A percentile compares a stretch with the other conserved stretches of the same genome.
phyloP scores from a whole-genome alignment of 371 early-diverging fungal species.

The Mucor racemosus region DNA sequence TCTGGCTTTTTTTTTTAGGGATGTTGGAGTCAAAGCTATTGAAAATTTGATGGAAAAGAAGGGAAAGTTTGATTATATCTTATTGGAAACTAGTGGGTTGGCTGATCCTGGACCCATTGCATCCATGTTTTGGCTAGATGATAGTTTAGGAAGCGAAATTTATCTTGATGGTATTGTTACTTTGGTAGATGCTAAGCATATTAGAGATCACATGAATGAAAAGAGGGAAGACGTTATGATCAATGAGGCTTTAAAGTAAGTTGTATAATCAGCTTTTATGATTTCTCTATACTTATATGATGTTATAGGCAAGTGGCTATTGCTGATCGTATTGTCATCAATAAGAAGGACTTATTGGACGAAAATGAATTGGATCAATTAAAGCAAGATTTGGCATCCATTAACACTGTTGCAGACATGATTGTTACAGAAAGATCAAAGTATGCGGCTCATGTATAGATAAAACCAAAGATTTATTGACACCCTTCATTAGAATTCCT shows the following conservation, averaged over 20 bases:
- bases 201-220: conserved; percentile 62
- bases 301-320: conserved; percentile 86
- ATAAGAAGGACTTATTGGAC: conserved; percentile 89
- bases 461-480: neutral
- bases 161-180: conserved; percentile 94
- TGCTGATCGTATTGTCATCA: conserved; percentile 93
- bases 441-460: conserved; percentile 22
- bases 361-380: conserved; percentile 51
- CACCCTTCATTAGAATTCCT: conserved; percentile 53
- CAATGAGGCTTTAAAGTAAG: conserved; percentile 76
- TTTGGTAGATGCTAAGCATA: conserved; percentile 89
- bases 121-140: conserved; percentile 97
- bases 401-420: conserved; percentile 71
- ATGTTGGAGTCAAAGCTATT: conserved; percentile 93
- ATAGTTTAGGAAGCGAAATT: conserved; percentile 85
- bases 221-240: conserved; percentile 58
- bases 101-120: conserved; percentile 94
- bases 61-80: conserved; percentile 92
- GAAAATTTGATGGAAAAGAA: conserved; percentile 90
- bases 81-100: conserved; percentile 88
- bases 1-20: conserved; percentile 53
- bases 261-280: neutral
- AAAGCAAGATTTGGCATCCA: conserved; percentile 53
- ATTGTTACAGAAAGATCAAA: conserved; percentile 60
- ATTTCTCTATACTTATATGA: neutral